A percentile compares a stretch with the other conserved stretches of the same genome.
Evolutionary conservation across 352 stramenopile genomes (phyloP).

Genomic region (Phytopythium vexans): DNA sequence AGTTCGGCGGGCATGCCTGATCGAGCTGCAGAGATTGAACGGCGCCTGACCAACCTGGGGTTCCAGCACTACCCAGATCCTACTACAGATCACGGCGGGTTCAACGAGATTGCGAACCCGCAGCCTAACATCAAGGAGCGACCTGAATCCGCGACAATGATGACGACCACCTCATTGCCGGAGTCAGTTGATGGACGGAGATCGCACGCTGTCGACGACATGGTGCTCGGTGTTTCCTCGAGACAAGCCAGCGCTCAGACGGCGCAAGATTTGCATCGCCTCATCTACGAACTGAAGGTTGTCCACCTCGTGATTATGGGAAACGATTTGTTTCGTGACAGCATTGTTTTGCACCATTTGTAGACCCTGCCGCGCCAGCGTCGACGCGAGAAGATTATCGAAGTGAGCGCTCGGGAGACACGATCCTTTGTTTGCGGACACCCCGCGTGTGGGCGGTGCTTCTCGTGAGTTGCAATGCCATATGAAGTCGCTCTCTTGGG

Average conservation of each 20-base stretch:
- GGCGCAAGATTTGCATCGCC: conserved; percentile 42
- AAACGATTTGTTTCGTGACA: too few relatives aligned
- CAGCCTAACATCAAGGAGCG: too few relatives aligned
- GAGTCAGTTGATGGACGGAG: too few relatives aligned
- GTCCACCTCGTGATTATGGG: too few relatives aligned
- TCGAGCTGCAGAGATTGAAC: conserved; percentile 39
- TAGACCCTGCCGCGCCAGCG: conserved; percentile 45
- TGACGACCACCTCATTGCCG: too few relatives aligned
- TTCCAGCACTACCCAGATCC: conserved; percentile 32
- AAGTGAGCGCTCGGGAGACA: conserved; percentile 34
- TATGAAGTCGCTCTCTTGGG: background rate
- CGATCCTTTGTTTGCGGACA: conserved; percentile 54
- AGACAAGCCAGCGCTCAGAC: conserved; percentile 11
- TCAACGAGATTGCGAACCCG: background rate
- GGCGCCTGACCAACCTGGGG: conserved; percentile 33
- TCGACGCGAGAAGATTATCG: conserved; percentile 40
- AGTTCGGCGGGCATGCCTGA: conserved; percentile 21
- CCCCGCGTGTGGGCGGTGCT: conserved; percentile 53
- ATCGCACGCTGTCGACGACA: conserved; percentile 16
- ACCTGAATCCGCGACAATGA: background rate
- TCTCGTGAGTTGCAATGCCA: conserved; percentile 29
- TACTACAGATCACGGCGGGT: background rate
- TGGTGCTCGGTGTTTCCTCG: conserved; percentile 15
- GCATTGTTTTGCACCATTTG: background rate
- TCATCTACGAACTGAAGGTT: conserved; percentile 69